Conservation (phyloP, 2,329 filamentous ascomycete genomes). For the Fonsecaea nubica region DNA sequence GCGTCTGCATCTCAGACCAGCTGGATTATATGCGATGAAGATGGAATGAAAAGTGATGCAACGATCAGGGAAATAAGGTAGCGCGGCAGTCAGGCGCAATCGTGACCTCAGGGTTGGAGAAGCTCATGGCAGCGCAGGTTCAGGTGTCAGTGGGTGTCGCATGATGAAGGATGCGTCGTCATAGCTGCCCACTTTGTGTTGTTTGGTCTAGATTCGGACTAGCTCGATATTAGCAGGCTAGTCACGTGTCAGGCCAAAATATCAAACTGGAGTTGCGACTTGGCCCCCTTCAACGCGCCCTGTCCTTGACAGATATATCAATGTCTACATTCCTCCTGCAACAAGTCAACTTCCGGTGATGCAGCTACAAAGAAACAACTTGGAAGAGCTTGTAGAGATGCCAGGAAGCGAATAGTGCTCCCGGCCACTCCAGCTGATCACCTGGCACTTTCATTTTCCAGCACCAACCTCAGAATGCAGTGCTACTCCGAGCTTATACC, state of each 20-base stretch:
- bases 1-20: conserved; percentile 18
- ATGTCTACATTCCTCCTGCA: not conserved
- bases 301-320: not conserved
- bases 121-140: not conserved
- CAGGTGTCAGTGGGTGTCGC: not conserved
- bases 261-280: not conserved
- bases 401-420: not conserved
- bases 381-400: not conserved
- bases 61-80: not conserved
- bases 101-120: conserved; percentile 1
- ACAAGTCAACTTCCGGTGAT: not conserved
- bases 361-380: not conserved
- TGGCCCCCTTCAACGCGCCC: not conserved
- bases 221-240: not conserved
- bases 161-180: conserved; percentile 12
- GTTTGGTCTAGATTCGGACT: conserved; percentile 1
- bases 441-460: not conserved
- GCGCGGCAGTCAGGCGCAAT: not conserved
- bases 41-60: not conserved
- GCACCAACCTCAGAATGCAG: conserved; percentile 69
- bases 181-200: conserved; percentile 13
- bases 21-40: conserved; percentile 6
- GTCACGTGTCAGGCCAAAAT: not conserved
- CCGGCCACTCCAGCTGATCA: not conserved
- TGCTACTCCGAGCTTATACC: conserved; percentile 96